A percentile compares a stretch with the other conserved stretches of the same genome.
These are phyloP conservation scores for Nevesoporus exiguus DNA, from an alignment of 768 basidiomycete genomes.

Conservation along the genomic window DNA sequence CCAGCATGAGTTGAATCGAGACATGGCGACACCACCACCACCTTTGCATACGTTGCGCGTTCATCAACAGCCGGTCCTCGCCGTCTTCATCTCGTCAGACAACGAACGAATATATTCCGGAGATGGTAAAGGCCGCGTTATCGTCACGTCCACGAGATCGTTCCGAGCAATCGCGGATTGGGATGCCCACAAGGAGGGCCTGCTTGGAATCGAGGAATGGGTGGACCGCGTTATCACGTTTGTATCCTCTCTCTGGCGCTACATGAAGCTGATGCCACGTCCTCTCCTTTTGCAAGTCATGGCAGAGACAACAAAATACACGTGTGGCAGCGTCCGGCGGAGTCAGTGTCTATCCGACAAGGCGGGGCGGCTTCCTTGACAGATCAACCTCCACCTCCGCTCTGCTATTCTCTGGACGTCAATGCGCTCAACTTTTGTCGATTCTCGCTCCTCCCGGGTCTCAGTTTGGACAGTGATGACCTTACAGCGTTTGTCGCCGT, in stretches of 20 bases:
- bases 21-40: slow-evolving; percentile 33
- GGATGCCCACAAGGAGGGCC: slow-evolving; percentile 73
- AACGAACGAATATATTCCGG: slow-evolving; percentile 86
- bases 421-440: slow-evolving; percentile 95
- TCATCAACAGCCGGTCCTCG: slow-evolving; percentile 61
- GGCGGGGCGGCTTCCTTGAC: slow-evolving; percentile 55
- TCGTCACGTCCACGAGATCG: slow-evolving; percentile 70
- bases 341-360: slow-evolving; percentile 45
- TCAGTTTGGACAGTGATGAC: slow-evolving; percentile 15
- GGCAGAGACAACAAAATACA: slow-evolving; percentile 85
- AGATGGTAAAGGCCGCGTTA: slow-evolving; percentile 74
- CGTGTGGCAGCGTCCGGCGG: slow-evolving; percentile 58
- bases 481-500: slow-evolving; percentile 62
- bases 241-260: slow-evolving; percentile 28
- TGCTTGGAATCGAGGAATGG: slow-evolving; percentile 81
- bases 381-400: slow-evolving; percentile 45
- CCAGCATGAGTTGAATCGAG: too few species aligned
- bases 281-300: slow-evolving; percentile 40
- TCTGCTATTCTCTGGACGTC: slow-evolving; percentile 74
- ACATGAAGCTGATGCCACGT: background rate
- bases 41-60: slow-evolving; percentile 75
- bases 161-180: slow-evolving; percentile 73
- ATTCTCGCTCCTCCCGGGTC: slow-evolving; percentile 60
- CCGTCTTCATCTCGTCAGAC: slow-evolving; percentile 61
- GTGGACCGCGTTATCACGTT: slow-evolving; percentile 70